phyloP scores from a whole-genome alignment of 2,329 filamentous ascomycete species.

The Colletotrichum incanum region DNA sequence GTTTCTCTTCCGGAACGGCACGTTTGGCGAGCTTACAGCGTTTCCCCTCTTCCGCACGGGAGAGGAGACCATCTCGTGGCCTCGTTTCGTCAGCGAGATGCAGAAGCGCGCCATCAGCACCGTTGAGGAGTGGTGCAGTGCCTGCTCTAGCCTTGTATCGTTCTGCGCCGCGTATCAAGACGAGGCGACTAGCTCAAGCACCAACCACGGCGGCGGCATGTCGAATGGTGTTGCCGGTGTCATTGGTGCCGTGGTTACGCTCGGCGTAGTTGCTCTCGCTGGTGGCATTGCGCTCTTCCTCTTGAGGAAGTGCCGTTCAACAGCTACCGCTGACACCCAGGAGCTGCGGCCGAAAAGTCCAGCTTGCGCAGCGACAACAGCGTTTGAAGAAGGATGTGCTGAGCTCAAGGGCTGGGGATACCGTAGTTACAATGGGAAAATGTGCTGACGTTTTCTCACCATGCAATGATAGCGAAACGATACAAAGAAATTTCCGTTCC shows the following conservation, averaged over 20 bases:
- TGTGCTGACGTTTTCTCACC: not conserved
- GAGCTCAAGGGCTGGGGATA: too few relatives aligned
- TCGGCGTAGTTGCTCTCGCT: constrained; percentile 48
- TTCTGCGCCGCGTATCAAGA: constrained; percentile 53
- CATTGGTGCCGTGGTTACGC: constrained; percentile 53
- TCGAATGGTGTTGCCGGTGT: constrained; percentile 54
- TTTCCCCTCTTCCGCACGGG: constrained; percentile 52
- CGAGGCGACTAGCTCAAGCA: constrained; percentile 32
- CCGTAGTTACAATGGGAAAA: not conserved
- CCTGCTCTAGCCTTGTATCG: constrained; percentile 48
- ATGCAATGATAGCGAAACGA: not conserved
- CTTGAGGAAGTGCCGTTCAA: constrained; percentile 21
- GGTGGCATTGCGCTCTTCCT: constrained; percentile 29
- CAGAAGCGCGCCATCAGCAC: constrained; percentile 49
- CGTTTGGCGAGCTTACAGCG: constrained; percentile 47
- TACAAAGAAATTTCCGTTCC: not conserved
- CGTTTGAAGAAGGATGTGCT: not conserved
- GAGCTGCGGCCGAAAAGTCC: not conserved
- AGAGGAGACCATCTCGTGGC: constrained; percentile 50
- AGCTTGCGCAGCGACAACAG: constrained; percentile 18
- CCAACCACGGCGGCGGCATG: constrained; percentile 45
- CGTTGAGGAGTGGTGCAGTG: constrained; percentile 51
- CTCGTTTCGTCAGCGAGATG: constrained; percentile 50
- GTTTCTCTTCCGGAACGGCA: constrained; percentile 55
- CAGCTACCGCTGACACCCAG: not conserved